These are phyloP conservation scores for Forsythia suspensa DNA, from an alignment of 257 asterid genomes.

Conservation along the genomic window DNA sequence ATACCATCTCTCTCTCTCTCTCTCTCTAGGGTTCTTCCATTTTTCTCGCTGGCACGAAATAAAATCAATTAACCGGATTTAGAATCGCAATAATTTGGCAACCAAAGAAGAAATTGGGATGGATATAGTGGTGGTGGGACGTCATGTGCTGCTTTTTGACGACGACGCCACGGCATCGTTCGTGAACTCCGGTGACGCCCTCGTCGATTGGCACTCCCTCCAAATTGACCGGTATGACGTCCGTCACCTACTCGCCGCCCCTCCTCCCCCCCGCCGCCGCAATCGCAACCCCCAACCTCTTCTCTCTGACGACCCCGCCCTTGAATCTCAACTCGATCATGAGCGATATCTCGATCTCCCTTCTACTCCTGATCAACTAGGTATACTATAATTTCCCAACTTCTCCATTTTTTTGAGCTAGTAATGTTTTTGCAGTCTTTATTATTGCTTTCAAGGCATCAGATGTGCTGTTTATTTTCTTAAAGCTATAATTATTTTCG, in stretches of 20 bases:
- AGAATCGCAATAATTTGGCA: background rate
- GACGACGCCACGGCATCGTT: slow-evolving; percentile 83
- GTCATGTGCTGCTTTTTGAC: slow-evolving; percentile 83
- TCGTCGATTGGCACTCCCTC: slow-evolving; percentile 92
- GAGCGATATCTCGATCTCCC: slow-evolving; percentile 88
- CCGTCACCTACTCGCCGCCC: slow-evolving; percentile 86
- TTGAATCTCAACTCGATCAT: slow-evolving; percentile 59
- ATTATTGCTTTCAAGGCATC: background rate
- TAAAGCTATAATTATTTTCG: background rate
- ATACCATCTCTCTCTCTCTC: background rate
- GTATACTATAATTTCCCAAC: slow-evolving; percentile 32
- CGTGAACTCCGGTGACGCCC: slow-evolving; percentile 85
- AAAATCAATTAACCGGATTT: background rate
- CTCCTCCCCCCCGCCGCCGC: slow-evolving; percentile 77
- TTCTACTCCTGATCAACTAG: slow-evolving; percentile 51
- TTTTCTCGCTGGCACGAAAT: background rate
- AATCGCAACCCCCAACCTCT: slow-evolving; percentile 33
- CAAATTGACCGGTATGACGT: slow-evolving; percentile 93
- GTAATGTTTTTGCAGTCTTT: background rate
- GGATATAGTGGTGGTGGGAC: slow-evolving; percentile 84
- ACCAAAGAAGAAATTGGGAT: slow-evolving; percentile 20
- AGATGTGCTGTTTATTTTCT: background rate
- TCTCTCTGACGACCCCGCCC: slow-evolving; percentile 34
- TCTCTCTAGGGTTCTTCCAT: background rate
- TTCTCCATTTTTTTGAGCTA: background rate